A percentile compares a stretch with the other conserved stretches of the same genome.
Evolutionary conservation across 352 stramenopile genomes (phyloP).

Genomic region (Phytophthora pluvialis): DNA sequence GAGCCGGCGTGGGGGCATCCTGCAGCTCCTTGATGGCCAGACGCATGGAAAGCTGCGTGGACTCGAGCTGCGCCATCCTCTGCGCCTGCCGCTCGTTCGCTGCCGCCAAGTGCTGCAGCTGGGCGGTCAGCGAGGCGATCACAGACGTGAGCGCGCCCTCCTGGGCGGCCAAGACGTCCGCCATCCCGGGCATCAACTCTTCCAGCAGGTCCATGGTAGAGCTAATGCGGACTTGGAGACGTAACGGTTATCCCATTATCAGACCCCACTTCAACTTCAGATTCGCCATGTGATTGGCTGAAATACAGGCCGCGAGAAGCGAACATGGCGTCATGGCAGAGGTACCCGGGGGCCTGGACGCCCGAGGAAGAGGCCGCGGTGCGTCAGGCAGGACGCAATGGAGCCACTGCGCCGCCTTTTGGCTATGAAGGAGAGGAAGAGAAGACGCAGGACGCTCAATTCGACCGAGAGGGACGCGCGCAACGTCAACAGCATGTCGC

Average conservation of each 20-base stretch:
- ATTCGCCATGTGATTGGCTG: conserved; percentile 4
- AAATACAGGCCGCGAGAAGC: background rate
- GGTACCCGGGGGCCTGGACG: conserved; percentile 17
- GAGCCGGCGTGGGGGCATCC: conserved; percentile 15
- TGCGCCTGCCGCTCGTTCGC: conserved; percentile 43
- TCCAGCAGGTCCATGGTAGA: conserved; percentile 62
- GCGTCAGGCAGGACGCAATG: background rate
- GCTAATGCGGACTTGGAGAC: background rate
- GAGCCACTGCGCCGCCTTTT: conserved; percentile 20
- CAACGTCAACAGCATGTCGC: conserved; percentile 8
- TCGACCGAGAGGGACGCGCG: conserved; percentile 5
- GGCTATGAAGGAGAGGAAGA: conserved; percentile 6
- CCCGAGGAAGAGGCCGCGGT: conserved; percentile 4
- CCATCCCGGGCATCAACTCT: conserved; percentile 71
- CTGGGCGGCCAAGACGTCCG: conserved; percentile 63
- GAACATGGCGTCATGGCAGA: conserved; percentile 30
- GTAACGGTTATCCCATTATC: conserved; percentile 14
- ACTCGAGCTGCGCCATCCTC: conserved; percentile 47
- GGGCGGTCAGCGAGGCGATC: conserved; percentile 54
- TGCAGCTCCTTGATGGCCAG: conserved; percentile 36
- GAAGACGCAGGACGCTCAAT: background rate
- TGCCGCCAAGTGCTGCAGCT: conserved; percentile 55
- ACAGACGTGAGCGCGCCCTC: conserved; percentile 63
- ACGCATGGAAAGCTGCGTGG: conserved; percentile 36
- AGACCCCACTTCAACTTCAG: conserved; percentile 13